Base-by-base conservation (phyloP, 345 rosid genomes). In the Eucalyptus curtisii region DNA sequence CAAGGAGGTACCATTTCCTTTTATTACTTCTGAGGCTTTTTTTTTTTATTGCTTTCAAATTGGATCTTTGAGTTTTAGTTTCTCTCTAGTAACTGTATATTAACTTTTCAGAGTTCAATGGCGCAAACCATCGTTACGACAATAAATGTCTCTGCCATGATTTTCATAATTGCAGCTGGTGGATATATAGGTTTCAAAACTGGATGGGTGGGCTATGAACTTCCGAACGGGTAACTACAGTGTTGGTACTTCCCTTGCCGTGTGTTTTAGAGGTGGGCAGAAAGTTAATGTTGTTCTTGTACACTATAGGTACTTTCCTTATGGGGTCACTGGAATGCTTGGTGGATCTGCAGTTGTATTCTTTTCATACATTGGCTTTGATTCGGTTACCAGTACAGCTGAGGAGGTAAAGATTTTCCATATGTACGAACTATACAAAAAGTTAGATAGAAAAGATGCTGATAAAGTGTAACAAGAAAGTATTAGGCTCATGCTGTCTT, bases 271-370 rank as follows among this genome's bases (percentile, higher is more conserved):
- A 37, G 82, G 45, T 42, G 25, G 82, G 82, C 30, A 4, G 82
- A 76, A 76, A 76, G 27, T 76, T 42, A 40, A 37, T 40, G 40
- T 40, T 76, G 82, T 76, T 37, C 82, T 37, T 76, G 82, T 10
- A 40, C 82, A 40, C 50, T 31, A 87, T 89, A 98, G 99, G 91
- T 95, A 93, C 87, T 97, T 98, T 87, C 96, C 99, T 85, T 98
- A 95, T 86, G 99, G 99, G 76, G 96, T 95, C 45, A 95, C 95
- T 91, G 99, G 99, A 68, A 95, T 98, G 98, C 97, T 98, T 92
- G 99, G 99, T 49, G 99, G 99, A 49, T 93, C 99, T 93, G 99
- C 98, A 71, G 96, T 97, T 19, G 99, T 98, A 88, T 98, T 98
- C 91, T 98, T 98, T 92, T 95, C 99, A 37, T 98, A 92, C 90